Base-by-base conservation (phyloP, 257 asterid species). In the Asclepias syriaca region DNA sequence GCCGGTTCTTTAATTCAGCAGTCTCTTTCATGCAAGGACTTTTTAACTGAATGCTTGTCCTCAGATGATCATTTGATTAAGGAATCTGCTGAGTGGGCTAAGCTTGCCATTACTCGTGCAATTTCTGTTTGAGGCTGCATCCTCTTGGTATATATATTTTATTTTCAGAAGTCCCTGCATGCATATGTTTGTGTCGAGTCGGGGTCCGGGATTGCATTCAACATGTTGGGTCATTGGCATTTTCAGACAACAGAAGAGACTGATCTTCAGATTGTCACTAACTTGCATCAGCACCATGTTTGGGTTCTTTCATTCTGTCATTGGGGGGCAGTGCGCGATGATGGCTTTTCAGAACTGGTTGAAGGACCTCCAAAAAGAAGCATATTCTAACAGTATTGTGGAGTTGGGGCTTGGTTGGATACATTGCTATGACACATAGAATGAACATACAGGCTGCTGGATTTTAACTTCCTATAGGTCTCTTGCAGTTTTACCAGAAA, bases 41-140 rank as follows among this genome's bases (percentile, higher is more conserved):
- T 92, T 74, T 81, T 92, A 77, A 88, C 81, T 74, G 98, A 92
- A 57, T 92, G 98, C 80, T 82, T 92, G 84, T 84, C 96, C 51
- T 92, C 98, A 18, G 96, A 92, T 4, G 96, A 92, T 83, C 91
- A 88, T 82, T 82, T 90, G 88, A 88, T 92, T 21, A 92, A 90
- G 81, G 96, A 88, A 84, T 90, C 98, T 71, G 98, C 98, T 6
- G 98, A 92, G 82, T 92, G 98, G 98, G 98, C 98, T 71, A 87
- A 89, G 87, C 73, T 85, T 87, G 98, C 98, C 71, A 92, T 92
- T 68, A 79, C 81, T 70, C 98, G 98, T 64, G 96, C 98, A 56
- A 82, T 92, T 75, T 90, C 96, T 77, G 96, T 85, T 81, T 92
- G 92, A 92, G 80, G 79, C 43, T 59, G 69, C 64, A 73, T 70